phyloP scores from a whole-genome alignment of 495 filamentous ascomycete genomes.

The Talaromyces wortmannii region DNA sequence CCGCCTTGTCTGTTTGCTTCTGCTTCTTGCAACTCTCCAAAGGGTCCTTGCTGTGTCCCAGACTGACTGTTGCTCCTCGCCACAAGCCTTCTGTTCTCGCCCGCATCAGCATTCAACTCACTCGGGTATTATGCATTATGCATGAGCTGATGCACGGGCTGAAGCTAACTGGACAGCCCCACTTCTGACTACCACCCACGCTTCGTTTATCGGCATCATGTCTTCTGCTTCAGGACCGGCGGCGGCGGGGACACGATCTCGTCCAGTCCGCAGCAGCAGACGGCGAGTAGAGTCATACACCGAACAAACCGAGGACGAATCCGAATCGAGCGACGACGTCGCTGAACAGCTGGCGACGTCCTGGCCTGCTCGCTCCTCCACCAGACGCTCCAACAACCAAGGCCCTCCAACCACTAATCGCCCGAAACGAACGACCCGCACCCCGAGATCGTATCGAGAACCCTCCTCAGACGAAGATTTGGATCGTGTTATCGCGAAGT shows the following conservation, averaged over 20 bases:
- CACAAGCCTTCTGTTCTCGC: background rate
- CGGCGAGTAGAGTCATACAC: constrained; percentile 31
- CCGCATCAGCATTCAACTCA: background rate
- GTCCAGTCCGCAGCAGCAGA: constrained; percentile 33
- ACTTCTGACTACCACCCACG: background rate
- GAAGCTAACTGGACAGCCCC: background rate
- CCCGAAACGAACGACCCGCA: constrained; percentile 23
- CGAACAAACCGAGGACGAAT: constrained; percentile 28
- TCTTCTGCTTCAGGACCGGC: constrained; percentile 1
- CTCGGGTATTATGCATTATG: background rate
- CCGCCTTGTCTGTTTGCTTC: background rate
- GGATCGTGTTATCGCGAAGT: constrained; percentile 1
- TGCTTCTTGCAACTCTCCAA: background rate
- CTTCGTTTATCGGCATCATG: background rate
- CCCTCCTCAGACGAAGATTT: constrained; percentile 30
- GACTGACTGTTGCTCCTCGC: background rate
- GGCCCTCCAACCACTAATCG: constrained; percentile 16
- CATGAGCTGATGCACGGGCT: background rate
- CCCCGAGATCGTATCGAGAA: constrained; percentile 35
- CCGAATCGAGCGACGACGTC: constrained; percentile 2
- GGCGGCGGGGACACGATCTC: constrained; percentile 10
- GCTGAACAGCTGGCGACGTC: background rate
- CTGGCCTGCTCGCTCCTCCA: background rate
- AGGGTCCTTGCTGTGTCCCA: background rate
- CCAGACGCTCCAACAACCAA: background rate